A percentile compares a stretch with the other conserved stretches of the same genome.
phyloP scores from a whole-genome alignment of 2,329 filamentous ascomycete genomes.

The Mollisia scopiformis region DNA sequence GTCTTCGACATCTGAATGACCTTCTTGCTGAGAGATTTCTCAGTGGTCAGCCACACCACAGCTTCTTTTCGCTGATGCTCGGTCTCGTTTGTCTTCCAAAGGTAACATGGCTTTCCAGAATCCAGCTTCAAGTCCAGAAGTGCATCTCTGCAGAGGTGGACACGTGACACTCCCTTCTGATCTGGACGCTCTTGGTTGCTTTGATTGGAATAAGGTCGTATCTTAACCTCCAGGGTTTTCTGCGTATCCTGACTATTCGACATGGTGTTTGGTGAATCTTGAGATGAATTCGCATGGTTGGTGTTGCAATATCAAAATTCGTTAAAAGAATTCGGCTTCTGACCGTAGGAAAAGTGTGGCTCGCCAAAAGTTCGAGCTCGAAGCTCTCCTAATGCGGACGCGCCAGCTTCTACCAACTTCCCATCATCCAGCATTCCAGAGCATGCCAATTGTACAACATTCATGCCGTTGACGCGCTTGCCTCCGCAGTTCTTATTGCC shows the following conservation, averaged over 20 bases:
- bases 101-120: conserved; percentile 61
- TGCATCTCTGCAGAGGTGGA: conserved; percentile 40
- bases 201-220: conserved; percentile 31
- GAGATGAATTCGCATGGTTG: conserved; percentile 17
- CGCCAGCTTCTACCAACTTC: conserved; percentile 4
- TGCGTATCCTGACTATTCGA: conserved; percentile 22
- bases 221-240: conserved; percentile 38
- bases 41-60: conserved; percentile 63
- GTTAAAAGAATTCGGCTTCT: conserved; percentile 12
- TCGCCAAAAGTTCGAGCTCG: conserved; percentile 14
- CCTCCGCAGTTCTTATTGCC: conserved; percentile 46
- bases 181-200: conserved; percentile 34
- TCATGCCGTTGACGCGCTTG: conserved; percentile 48
- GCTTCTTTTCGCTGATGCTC: conserved; percentile 40
- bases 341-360: conserved; percentile 4
- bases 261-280: conserved; percentile 19
- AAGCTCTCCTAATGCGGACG: conserved; percentile 2
- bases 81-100: conserved; percentile 43
- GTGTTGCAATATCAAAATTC: conserved; percentile 4
- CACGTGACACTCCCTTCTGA: conserved; percentile 37
- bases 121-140: conserved; percentile 57
- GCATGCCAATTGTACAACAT: conserved; percentile 28
- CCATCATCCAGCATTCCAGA: conserved; percentile 28
- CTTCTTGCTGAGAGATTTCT: conserved; percentile 64
- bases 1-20: conserved; percentile 74